Evolutionary conservation across 169 alveolate species (phyloP), one percentile per base, ranked within the genome.

Genomic region (Plasmodium gonderi): DNA sequence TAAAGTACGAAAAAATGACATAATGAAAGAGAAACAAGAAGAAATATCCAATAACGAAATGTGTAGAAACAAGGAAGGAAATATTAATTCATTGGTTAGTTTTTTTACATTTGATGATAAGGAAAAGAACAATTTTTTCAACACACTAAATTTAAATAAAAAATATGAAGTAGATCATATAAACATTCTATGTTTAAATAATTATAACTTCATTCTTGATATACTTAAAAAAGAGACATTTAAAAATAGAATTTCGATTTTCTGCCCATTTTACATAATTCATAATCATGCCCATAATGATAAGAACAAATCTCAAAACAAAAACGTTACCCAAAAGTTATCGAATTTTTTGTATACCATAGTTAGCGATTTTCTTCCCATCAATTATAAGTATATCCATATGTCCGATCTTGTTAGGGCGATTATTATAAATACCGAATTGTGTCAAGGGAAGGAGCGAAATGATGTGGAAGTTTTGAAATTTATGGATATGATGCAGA

Each of bases 401-500:
- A 11, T 87, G 33, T 87, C 93, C 23, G 93, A 87, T 49, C 60
- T 87, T 11, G 12, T 77, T 20, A 40, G 90, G 36, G 93, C 93
- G 20, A 87, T 87, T 29, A 87, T 87, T 54, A 11, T 87, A 64
- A 87, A 87, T 11, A 26, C 93, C 2, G 93, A 87, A 77, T 33
- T 87, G 40, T 87, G 93, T n/a, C 90, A 87, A 12, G 47, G 38
- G 7, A 65, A 44, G 3, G 40, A 36, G 72, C 4, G 14, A 4
- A 42, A 87, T 0, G 33, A 49, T 2, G 29, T 87, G 23, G 93
- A 87, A 49, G 74, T 87, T 5, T 44, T 87, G 29, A 51, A 64
- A 42, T 87, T 87, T 49, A 26, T 87, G 33, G 93, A 87, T 17
- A 77, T 87, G 79, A 87, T 87, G 93, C 74, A 87, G 36, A 87